phyloP scores from a whole-genome alignment of 352 stramenopile species.

The Phytophthora constricta region DNA sequence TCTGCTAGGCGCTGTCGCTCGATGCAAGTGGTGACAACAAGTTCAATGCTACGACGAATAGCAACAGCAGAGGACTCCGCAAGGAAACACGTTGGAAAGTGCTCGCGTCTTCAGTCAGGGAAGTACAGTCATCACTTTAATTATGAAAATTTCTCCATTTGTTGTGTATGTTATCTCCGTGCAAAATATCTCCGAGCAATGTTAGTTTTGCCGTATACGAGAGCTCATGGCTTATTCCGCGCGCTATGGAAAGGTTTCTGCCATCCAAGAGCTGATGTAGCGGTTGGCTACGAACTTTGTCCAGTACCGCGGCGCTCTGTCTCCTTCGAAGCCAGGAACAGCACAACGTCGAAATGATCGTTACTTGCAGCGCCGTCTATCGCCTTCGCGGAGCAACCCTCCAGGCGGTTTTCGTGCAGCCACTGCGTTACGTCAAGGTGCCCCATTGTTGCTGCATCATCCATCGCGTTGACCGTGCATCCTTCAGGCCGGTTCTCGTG shows the following conservation, averaged over 20 bases:
- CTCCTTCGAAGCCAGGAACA: conserved; percentile 31
- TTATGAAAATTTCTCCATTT: too few relatives aligned
- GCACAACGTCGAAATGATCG: conserved; percentile 44
- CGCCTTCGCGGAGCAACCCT: conserved; percentile 34
- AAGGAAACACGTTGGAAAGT: too few relatives aligned
- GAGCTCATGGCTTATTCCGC: too few relatives aligned
- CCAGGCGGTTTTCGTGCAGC: conserved; percentile 24
- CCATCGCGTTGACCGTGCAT: conserved; percentile 44
- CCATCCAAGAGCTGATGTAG: conserved; percentile 18
- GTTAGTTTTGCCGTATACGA: too few relatives aligned
- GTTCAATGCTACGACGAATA: too few relatives aligned
- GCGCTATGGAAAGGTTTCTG: too few relatives aligned
- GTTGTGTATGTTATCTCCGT: too few relatives aligned
- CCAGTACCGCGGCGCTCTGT: conserved; percentile 8
- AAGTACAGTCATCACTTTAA: too few relatives aligned
- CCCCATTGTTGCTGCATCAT: conserved; percentile 35
- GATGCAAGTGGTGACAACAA: too few relatives aligned
- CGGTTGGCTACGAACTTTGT: conserved; percentile 18
- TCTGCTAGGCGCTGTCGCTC: too few relatives aligned
- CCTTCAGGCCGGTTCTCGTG: conserved; percentile 27
- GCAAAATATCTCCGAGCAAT: too few relatives aligned
- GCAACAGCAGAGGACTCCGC: background rate
- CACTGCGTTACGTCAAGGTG: conserved; percentile 34
- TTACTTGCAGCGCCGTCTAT: conserved; percentile 28
- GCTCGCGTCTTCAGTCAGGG: too few relatives aligned